Percentiles rank a stretch among this genome's conserved stretches.
Evolutionary conservation across 176 grass and related monocot genomes (phyloP).

Genomic region (Oryza longistaminata): DNA sequence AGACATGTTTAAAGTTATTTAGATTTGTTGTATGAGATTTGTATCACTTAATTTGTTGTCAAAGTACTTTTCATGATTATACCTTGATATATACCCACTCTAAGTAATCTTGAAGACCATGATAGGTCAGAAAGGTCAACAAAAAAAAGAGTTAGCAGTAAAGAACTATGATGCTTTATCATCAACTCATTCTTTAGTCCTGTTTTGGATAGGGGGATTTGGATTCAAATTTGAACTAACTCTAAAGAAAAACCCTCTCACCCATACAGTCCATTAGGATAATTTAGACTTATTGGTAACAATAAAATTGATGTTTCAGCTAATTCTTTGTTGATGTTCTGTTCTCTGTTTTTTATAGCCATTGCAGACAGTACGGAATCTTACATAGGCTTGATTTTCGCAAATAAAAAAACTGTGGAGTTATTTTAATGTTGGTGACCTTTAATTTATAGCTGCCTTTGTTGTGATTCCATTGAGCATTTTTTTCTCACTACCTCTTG

Average conservation of each 20-base stretch:
- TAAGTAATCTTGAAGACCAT: background rate
- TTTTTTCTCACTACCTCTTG: background rate
- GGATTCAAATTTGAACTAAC: background rate
- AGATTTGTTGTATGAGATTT: background rate
- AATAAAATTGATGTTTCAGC: background rate
- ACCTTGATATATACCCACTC: too few species aligned
- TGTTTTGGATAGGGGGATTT: background rate
- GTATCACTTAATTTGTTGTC: background rate
- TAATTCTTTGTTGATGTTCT: background rate
- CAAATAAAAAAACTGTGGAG: background rate
- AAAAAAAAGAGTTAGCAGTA: background rate
- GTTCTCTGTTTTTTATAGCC: background rate
- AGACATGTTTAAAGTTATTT: background rate
- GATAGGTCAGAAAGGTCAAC: background rate
- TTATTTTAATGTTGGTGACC: background rate
- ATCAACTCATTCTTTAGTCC: background rate
- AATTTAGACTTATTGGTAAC: background rate
- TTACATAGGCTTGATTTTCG: background rate
- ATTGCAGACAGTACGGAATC: background rate
- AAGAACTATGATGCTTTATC: too few species aligned
- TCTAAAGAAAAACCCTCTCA: too few species aligned
- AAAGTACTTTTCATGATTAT: background rate
- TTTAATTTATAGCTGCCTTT: too few species aligned
- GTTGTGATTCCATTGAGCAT: background rate
- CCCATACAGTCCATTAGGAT: background rate